Conservation (phyloP, 495 filamentous ascomycete species). For the Penicillium tannophilum region DNA sequence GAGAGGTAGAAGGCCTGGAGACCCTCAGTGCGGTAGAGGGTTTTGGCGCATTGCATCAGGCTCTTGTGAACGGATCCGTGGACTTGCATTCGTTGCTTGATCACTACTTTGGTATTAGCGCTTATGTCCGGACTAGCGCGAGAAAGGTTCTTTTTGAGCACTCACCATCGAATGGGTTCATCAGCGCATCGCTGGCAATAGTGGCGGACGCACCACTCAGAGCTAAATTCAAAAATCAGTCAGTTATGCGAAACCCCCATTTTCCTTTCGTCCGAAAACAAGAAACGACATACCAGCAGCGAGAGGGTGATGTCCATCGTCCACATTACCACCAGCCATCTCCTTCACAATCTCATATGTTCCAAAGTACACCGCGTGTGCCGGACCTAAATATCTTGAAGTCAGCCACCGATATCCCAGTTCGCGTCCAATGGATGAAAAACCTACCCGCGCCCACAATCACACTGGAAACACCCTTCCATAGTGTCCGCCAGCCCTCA, state of each 20-base stretch:
- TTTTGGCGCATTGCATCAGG: constrained; percentile 79
- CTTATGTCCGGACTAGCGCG: neutral
- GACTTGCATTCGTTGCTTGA: constrained; percentile 99
- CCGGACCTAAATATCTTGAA: constrained; percentile 66
- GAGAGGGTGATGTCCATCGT: constrained; percentile 86
- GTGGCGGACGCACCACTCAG: constrained; percentile 92
- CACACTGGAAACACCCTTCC: constrained; percentile 96
- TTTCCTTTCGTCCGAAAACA: neutral
- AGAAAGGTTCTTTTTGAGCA: constrained; percentile 4
- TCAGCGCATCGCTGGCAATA: constrained; percentile 94
- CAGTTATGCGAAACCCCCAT: constrained; percentile 2
- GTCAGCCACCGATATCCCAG: constrained; percentile 25
- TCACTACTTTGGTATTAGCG: constrained; percentile 57
- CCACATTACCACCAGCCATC: constrained; percentile 86
- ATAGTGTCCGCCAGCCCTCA: constrained; percentile 88
- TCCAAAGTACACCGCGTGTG: constrained; percentile 96
- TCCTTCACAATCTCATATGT: constrained; percentile 98
- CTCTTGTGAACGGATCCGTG: constrained; percentile 90
- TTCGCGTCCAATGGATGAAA: neutral
- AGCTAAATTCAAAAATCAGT: constrained; percentile 53
- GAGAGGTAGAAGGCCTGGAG: constrained; percentile 95
- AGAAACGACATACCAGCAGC: constrained; percentile 69
- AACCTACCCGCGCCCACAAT: constrained; percentile 85
- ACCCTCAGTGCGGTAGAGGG: constrained; percentile 86
- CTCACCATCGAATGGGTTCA: constrained; percentile 99